Conservation (phyloP, 805 yeast species). For the Candida odintsovae region DNA sequence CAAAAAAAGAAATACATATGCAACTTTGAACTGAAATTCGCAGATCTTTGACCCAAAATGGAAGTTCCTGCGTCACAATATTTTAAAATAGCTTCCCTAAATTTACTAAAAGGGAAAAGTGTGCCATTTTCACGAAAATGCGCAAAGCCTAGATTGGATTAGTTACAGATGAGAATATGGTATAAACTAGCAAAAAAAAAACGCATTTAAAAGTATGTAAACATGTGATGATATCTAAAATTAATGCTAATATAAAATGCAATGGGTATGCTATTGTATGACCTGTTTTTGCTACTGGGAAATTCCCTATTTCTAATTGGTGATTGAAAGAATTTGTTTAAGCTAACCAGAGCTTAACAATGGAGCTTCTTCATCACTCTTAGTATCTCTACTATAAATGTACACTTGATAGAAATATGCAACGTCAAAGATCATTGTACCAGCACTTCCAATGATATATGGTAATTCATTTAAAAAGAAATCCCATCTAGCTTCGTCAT, state of each 20-base stretch:
- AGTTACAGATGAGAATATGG: too few species aligned
- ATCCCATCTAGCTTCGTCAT: slow-evolving; percentile 28
- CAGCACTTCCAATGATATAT: slow-evolving; percentile 77
- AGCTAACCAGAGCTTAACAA: slow-evolving; percentile 3
- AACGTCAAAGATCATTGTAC: slow-evolving; percentile 75
- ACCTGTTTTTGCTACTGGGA: not conserved
- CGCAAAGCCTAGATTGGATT: too few species aligned
- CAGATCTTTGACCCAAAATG: not conserved
- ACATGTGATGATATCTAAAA: not conserved
- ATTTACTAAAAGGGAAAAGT: too few species aligned
- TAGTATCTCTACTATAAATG: slow-evolving; percentile 22
- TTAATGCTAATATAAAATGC: not conserved
- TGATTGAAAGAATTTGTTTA: too few species aligned
- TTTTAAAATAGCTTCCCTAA: too few species aligned
- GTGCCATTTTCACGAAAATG: too few species aligned
- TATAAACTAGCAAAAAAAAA: not conserved
- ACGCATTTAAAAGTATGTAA: not conserved
- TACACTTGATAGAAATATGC: slow-evolving; percentile 60
- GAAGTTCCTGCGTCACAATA: not conserved
- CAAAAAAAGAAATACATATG: not conserved
- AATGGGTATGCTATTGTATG: not conserved
- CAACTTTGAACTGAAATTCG: not conserved
- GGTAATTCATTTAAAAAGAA: slow-evolving; percentile 73
- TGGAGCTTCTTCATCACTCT: slow-evolving; percentile 12
- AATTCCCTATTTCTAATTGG: too few species aligned